Evolutionary conservation across 768 basidiomycete species (phyloP).

Genomic region (Boletus sensibilis): DNA sequence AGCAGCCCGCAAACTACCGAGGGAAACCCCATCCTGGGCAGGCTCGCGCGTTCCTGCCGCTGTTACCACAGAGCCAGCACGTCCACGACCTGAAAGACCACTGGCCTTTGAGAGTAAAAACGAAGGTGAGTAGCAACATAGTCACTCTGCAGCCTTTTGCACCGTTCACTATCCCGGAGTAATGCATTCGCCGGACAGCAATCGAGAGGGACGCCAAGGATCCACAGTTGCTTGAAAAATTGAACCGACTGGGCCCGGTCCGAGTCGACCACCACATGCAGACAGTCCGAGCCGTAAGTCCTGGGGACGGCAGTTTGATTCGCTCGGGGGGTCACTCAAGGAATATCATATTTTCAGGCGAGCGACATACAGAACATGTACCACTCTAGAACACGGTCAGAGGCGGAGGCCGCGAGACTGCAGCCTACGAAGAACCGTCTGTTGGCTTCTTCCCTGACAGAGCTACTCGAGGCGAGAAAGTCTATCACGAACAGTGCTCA

Average conservation of each 20-base stretch:
- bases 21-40: constrained; percentile 47
- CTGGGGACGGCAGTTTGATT: not conserved
- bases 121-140: constrained; percentile 37
- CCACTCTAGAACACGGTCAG: constrained; percentile 53
- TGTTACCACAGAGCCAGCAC: constrained; percentile 7
- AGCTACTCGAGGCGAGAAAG: constrained; percentile 66
- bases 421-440: constrained; percentile 51
- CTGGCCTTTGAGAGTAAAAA: constrained; percentile 52
- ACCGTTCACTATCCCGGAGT: not conserved
- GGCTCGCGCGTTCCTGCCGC: constrained; percentile 39
- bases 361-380: constrained; percentile 46
- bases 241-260: constrained; percentile 65
- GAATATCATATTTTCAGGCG: not conserved
- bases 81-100: constrained; percentile 21
- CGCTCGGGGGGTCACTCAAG: not conserved
- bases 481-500: constrained; percentile 39
- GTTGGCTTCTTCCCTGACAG: constrained; percentile 49
- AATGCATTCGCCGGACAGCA: constrained; percentile 35
- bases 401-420: constrained; percentile 47
- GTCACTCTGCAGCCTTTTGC: not conserved
- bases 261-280: constrained; percentile 65
- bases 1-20: constrained; percentile 55
- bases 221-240: constrained; percentile 66
- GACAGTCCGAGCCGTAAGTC: constrained; percentile 46
- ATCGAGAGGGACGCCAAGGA: constrained; percentile 67